These are phyloP conservation scores for Neopestalotiopsis rosae DNA, from an alignment of 2,329 filamentous ascomycete genomes.

Conservation along the genomic window DNA sequence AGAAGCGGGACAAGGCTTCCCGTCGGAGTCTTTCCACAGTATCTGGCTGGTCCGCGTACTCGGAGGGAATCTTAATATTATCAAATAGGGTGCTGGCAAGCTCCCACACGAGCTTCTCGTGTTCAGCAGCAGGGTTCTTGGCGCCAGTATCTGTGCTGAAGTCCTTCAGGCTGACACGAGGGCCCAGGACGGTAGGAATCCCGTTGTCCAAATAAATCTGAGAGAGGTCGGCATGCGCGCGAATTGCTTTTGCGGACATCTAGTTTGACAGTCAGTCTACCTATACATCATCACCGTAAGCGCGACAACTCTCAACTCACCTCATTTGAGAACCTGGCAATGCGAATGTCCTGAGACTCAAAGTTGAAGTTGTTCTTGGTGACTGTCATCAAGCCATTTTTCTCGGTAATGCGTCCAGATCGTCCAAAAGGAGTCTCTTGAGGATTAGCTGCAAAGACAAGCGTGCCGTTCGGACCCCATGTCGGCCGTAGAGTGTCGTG, in stretches of 20 bases:
- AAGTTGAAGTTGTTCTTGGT: slow-evolving; percentile 64
- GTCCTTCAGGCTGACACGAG: slow-evolving; percentile 52
- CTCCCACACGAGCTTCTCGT: slow-evolving; percentile 83
- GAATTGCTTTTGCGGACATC: slow-evolving; percentile 61
- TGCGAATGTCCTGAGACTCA: slow-evolving; percentile 67
- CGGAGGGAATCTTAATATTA: slow-evolving; percentile 53
- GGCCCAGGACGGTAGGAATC: slow-evolving; percentile 64
- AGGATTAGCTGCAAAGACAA: slow-evolving; percentile 66
- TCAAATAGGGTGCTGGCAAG: slow-evolving; percentile 89
- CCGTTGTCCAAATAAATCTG: slow-evolving; percentile 58
- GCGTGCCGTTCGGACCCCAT: slow-evolving; percentile 77
- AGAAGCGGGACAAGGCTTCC: slow-evolving; percentile 70
- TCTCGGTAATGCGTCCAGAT: slow-evolving; percentile 37
- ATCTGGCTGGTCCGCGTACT: slow-evolving; percentile 42
- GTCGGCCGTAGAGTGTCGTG: slow-evolving; percentile 77
- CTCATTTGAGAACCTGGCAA: slow-evolving; percentile 67
- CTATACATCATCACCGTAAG: slow-evolving; percentile 12
- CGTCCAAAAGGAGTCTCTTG: slow-evolving; percentile 34
- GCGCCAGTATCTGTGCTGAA: slow-evolving; percentile 45
- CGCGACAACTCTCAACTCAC: slow-evolving; percentile 35
- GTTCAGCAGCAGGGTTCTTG: slow-evolving; percentile 49
- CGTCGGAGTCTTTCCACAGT: slow-evolving; percentile 52
- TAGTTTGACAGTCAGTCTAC: slow-evolving; percentile 38
- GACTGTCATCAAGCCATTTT: slow-evolving; percentile 57
- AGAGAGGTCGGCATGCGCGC: slow-evolving; percentile 60